These are phyloP conservation scores for Podochytrium sp. DNA, from an alignment of 192 early-diverging fungal species.

Conservation along the genomic window DNA sequence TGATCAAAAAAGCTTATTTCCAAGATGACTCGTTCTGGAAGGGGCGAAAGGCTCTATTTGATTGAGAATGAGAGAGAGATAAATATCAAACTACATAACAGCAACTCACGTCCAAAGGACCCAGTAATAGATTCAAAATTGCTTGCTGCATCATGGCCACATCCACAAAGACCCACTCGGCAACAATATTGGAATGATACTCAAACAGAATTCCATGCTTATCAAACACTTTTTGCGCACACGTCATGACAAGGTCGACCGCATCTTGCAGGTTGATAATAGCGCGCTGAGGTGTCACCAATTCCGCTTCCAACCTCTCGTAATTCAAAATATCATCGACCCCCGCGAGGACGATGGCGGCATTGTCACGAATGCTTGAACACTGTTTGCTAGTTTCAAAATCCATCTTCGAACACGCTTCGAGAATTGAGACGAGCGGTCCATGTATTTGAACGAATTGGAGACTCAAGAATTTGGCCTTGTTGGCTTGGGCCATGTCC, in stretches of 20 bases:
- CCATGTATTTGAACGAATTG: neutral
- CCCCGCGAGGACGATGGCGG: neutral
- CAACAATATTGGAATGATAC: neutral
- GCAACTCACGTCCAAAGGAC: neutral
- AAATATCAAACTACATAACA: neutral
- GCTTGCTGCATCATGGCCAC: neutral
- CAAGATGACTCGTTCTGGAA: neutral
- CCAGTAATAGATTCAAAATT: conserved; percentile 4
- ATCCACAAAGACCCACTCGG: conserved; percentile 9
- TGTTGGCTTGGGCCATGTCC: neutral
- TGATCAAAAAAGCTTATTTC: neutral
- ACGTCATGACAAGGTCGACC: neutral
- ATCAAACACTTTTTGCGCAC: conserved; percentile 14
- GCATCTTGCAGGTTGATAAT: neutral
- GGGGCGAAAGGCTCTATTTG: neutral
- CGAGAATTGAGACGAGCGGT: neutral
- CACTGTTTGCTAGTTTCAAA: neutral
- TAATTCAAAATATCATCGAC: neutral
- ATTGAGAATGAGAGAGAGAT: neutral
- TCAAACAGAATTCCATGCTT: neutral
- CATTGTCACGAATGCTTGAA: neutral
- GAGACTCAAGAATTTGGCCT: neutral
- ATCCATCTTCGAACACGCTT: neutral
- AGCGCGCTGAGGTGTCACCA: neutral
- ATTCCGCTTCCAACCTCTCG: neutral